Conservation (phyloP, 129 eudicot genomes). For the Flaveria ramosissima region DNA sequence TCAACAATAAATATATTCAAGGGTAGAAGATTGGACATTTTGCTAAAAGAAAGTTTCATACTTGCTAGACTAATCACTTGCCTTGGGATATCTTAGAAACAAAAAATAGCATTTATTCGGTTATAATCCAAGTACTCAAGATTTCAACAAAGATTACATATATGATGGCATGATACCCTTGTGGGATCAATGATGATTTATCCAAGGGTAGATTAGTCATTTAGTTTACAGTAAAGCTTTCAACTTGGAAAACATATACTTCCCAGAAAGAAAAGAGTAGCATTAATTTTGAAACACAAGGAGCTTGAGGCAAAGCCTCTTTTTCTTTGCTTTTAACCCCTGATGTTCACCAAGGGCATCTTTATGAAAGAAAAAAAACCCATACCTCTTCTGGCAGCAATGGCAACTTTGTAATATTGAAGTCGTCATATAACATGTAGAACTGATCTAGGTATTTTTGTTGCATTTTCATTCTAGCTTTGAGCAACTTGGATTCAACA, state of each 20-base stretch:
- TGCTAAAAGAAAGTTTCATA: no score
- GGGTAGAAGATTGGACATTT: no score
- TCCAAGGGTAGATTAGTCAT: slow-evolving; percentile 20
- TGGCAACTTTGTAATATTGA: slow-evolving; percentile 83
- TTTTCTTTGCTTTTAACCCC: no score
- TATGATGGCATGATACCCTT: neutral
- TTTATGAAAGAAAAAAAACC: neutral
- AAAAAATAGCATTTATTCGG: neutral
- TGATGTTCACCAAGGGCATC: no score
- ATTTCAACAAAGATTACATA: neutral
- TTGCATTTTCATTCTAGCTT: slow-evolving; percentile 98
- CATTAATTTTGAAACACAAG: no score
- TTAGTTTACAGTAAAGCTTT: slow-evolving; percentile 4
- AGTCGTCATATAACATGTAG: slow-evolving; percentile 90
- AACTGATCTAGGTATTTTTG: slow-evolving; percentile 92
- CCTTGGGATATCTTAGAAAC: neutral
- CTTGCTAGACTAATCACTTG: neutral
- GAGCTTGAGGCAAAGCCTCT: no score
- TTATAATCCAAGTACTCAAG: neutral
- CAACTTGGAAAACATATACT: neutral
- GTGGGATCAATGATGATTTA: neutral
- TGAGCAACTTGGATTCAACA: slow-evolving; percentile 85
- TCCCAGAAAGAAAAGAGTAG: no score
- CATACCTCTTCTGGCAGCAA: slow-evolving; percentile 88
- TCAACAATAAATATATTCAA: no score